Base-by-base conservation (phyloP, 2,329 filamentous ascomycete species). In the Ophiocordyceps sinensis region DNA sequence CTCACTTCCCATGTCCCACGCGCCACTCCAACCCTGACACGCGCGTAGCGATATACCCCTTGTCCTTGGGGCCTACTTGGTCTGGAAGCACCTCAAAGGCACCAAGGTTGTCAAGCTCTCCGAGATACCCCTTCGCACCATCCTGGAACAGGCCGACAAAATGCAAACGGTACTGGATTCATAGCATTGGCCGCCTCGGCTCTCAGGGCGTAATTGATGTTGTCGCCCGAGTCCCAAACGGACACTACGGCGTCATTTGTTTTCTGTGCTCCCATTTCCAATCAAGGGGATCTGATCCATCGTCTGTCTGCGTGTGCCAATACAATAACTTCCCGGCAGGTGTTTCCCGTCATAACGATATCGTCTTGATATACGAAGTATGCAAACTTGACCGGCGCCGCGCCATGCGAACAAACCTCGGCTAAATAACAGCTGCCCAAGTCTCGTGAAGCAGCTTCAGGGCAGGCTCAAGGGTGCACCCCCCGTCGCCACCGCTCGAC, bases 1-100 rank as follows among this genome's bases (percentile, higher is more conserved):
- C 5, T 2, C 11, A 14, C 3, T 5, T 10, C 7, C 10, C 19
- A 17, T 23, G 14, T 4, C 3, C 34, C 10, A 6, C 11, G 14
- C 34, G 15, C 44, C 50, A 37, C 5, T 34, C 13, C 11, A 2
- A n/a, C 40, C 7, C 51, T 58, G 41, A 56, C 17, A 5, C 3
- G 0, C 11, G 10, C 39, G 9, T 17, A 77, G 75, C 41, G 73
- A 78, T 43, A 76, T 79, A 28, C 72, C 75, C 1, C 65, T 80
- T 9, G 73, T 80, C 0, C 48, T 72, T 1, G 54, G 52, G 9
- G 70, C 73, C 9, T 85, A 72, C 49, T 46, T 70, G 12, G 67
- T 74, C 37, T 85, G 79, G 74, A 85, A 85, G 56, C 56, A 78
- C 30, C 61, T 71, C 52, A 82, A 80, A 53, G 70, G 73, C 47